A percentile compares a stretch with the other conserved stretches of the same genome.
Conservation (phyloP, 2,329 filamentous ascomycete genomes). For the Cladosporium oxysporum region DNA sequence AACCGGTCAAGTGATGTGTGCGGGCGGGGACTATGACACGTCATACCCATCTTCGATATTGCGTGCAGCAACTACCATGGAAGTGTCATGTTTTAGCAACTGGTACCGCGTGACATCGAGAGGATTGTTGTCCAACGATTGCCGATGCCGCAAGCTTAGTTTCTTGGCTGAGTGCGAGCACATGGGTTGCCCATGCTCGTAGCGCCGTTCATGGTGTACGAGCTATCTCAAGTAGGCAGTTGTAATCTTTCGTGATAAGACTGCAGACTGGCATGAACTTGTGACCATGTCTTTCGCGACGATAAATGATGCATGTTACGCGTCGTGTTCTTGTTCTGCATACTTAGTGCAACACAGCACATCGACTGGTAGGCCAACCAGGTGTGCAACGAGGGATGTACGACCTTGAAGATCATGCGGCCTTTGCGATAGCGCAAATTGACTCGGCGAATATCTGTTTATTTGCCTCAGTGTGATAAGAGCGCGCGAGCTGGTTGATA, state of each 20-base stretch:
- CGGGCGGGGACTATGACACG: slow-evolving; percentile 5
- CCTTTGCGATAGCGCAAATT: neutral
- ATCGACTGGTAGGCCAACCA: neutral
- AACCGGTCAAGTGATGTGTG: neutral
- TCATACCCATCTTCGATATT: slow-evolving; percentile 10
- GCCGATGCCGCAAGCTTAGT: neutral
- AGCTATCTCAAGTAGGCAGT: neutral
- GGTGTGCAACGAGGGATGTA: neutral
- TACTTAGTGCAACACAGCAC: neutral
- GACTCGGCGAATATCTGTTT: neutral
- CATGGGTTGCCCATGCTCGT: slow-evolving; percentile 2
- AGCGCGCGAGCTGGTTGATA: neutral
- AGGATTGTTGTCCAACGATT: neutral
- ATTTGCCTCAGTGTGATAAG: neutral
- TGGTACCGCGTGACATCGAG: neutral
- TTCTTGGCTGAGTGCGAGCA: neutral
- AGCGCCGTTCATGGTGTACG: neutral
- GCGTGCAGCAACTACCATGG: slow-evolving; percentile 3
- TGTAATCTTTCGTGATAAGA: slow-evolving; percentile 3
- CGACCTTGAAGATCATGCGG: neutral
- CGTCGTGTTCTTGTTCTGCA: neutral
- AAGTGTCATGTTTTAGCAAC: neutral
- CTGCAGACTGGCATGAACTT: neutral
- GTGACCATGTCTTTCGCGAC: neutral
- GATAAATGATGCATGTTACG: neutral